A percentile compares a stretch with the other conserved stretches of the same genome.
Evolutionary conservation across 1,284 basidiomycete species (phyloP).

Genomic region (Schizophyllum amplum): DNA sequence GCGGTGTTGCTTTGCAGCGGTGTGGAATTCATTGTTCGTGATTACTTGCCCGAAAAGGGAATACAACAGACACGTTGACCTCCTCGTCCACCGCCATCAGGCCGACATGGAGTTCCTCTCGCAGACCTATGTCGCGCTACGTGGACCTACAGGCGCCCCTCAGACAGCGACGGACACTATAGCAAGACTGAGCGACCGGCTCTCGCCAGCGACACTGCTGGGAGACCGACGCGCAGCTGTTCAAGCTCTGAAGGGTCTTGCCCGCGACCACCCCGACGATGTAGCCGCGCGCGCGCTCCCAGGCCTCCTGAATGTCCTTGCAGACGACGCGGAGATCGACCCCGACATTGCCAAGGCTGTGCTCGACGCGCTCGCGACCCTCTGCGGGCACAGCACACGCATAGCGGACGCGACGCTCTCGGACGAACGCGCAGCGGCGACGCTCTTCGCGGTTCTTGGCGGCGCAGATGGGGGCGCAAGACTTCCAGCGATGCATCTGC

Average conservation of each 20-base stretch:
- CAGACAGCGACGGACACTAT: conserved; percentile 86
- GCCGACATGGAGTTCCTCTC: conserved; percentile 78
- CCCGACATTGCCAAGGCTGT: conserved; percentile 86
- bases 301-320: conserved; percentile 73
- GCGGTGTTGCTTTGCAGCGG: no score
- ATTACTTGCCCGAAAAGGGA: no score
- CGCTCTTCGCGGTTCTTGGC: conserved; percentile 71
- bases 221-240: conserved; percentile 91
- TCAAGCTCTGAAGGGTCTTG: conserved; percentile 85
- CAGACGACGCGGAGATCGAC: conserved; percentile 84
- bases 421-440: conserved; percentile 68
- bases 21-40: no score
- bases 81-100: no score
- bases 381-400: conserved; percentile 62
- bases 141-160: conserved; percentile 67
- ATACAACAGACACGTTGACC: no score
- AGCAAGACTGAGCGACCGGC: conserved; percentile 78
- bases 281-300: conserved; percentile 72
- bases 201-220: conserved; percentile 78
- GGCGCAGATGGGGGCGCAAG: conserved; percentile 81
- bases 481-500: conserved; percentile 80
- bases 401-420: conserved; percentile 52
- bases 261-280: conserved; percentile 85
- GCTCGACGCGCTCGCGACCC: conserved; percentile 74
- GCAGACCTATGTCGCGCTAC: conserved; percentile 72